Evolutionary conservation across 495 filamentous ascomycete species (phyloP), one percentile per base, ranked within the genome.

Genomic region (Bacidia gigantensis): DNA sequence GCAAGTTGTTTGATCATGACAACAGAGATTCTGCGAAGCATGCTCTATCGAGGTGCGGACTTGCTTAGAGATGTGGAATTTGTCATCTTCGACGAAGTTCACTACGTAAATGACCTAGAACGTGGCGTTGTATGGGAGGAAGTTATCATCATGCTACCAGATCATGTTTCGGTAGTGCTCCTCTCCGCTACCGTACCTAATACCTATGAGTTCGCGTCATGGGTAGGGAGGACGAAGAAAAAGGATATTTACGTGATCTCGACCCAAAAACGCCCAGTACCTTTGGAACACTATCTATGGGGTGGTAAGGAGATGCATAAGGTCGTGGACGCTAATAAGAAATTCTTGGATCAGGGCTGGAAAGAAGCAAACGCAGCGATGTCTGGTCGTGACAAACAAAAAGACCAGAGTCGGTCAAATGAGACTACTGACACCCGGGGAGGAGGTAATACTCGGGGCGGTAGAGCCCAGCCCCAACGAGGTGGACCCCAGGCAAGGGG

Each of bases 241-340:
- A 95, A 94, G 70, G 86, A 98, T 64, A 96, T 98, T 49, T 98
- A 96, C 64, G 92, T 98, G 45, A 98, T 98, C 46, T 97, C 92
- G 1, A 98, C 92, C 1, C 82, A 87, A 10, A 98, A 97, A 65
- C 78, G 92, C 52, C 92, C 92, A 3, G 87, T 98, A 14, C 92
- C 92, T 0, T 68, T 98, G 17, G 90, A 98, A 62, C 93, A 98
- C 64, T 98, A 86, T 63, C 75, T 98, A 3, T 98, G 92, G 92
- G 88, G 86, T 7, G 80, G 81, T 54, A 96, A 95, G 64, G 78
- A 79, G 21, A 94, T 96, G 69, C 72, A 82, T 72, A 95, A 93
- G 70, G 95, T 98, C 62, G 90, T 98, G 1, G 87, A 90, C 60
- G 74, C 83, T 0, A 84, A 95, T 41, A 96, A 96, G 71, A 78